Evolutionary conservation across 106 monocot genomes (phyloP).

Genomic region (Platanthera guangdongensis): DNA sequence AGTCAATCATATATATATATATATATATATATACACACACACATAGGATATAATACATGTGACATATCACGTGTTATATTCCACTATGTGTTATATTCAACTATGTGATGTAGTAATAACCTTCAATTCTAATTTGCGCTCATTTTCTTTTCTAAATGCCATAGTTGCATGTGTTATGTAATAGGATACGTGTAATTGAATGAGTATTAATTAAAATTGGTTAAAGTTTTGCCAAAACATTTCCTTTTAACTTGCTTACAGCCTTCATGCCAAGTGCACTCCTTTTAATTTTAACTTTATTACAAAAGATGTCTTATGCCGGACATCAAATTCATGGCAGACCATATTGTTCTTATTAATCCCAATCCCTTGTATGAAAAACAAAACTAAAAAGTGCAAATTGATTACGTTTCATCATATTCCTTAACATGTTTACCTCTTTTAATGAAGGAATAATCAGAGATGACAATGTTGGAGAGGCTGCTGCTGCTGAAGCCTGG

Average conservation of each 20-base stretch:
- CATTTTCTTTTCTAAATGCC: no score
- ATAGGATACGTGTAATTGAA: no score
- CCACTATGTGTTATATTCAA: no score
- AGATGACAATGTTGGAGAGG: slow-evolving; percentile 61
- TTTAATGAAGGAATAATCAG: slow-evolving; percentile 86
- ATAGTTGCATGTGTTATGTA: no score
- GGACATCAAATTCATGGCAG: not conserved
- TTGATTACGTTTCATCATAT: not conserved
- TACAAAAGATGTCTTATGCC: not conserved
- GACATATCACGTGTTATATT: no score
- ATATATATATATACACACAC: no score
- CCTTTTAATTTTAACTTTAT: not conserved
- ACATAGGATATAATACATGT: no score
- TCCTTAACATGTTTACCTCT: slow-evolving; percentile 42
- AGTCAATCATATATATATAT: no score
- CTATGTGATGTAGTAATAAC: no score
- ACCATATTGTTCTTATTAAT: not conserved
- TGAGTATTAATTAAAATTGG: not conserved
- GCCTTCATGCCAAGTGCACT: not conserved
- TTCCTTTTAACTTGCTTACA: not conserved
- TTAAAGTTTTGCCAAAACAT: not conserved
- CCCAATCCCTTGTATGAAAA: not conserved
- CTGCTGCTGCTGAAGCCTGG: slow-evolving; percentile 23
- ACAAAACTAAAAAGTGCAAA: not conserved
- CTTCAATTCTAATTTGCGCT: no score